Evolutionary conservation across 345 rosid genomes (phyloP).

Genomic region (Populus simonii): DNA sequence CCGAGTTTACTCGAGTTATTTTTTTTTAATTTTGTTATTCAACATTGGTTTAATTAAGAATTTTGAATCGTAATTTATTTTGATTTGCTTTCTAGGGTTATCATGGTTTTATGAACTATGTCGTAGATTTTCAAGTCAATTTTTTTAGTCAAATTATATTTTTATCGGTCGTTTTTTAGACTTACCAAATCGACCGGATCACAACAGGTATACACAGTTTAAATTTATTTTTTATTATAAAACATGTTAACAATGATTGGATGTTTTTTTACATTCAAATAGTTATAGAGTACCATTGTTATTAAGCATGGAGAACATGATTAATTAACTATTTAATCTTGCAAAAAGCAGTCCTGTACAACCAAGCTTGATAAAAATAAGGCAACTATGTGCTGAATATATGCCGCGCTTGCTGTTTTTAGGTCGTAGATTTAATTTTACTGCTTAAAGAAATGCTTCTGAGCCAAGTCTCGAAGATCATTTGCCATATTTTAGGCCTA

Average conservation of each 20-base stretch:
- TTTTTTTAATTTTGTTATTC: too few relatives aligned
- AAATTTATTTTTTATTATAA: too few relatives aligned
- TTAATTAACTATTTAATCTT: neutral
- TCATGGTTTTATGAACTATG: too few relatives aligned
- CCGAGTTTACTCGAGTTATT: too few relatives aligned
- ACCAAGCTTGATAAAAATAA: neutral
- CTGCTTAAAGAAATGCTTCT: neutral
- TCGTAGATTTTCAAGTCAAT: accelerated
- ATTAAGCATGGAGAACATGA: neutral
- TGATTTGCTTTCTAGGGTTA: too few relatives aligned
- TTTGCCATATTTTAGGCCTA: neutral
- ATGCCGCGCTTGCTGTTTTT: constrained; percentile 7
- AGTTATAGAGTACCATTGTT: neutral
- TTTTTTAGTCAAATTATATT: too few relatives aligned
- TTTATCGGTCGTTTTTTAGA: too few relatives aligned
- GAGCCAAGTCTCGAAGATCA: neutral
- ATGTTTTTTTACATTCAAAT: too few relatives aligned
- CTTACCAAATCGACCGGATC: accelerated
- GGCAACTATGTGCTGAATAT: neutral
- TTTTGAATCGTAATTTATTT: too few relatives aligned
- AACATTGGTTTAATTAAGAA: too few relatives aligned
- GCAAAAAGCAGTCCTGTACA: neutral
- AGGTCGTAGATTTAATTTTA: neutral
- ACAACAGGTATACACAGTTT: too few relatives aligned
- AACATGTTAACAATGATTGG: too few relatives aligned